Conservation (phyloP, 495 filamentous ascomycete species). For the Xylaria acuta region DNA sequence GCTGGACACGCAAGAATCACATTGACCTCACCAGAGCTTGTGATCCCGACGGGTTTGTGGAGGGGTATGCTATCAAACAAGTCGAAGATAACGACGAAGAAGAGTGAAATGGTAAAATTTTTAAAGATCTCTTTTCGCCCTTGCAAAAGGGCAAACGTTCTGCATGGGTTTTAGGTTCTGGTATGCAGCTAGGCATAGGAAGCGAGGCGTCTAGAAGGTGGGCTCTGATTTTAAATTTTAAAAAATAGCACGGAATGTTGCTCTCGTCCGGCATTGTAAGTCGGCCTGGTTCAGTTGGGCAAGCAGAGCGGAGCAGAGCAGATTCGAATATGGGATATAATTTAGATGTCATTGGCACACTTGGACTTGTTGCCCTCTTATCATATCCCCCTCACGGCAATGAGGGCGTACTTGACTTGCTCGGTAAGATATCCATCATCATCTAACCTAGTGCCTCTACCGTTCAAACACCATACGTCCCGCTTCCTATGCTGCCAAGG, state of each 20-base stretch:
- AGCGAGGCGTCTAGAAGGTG: constrained; percentile 17
- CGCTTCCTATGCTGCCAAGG: background rate
- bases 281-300: background rate
- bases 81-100: constrained; percentile 38
- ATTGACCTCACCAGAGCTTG: constrained; percentile 58
- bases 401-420: background rate
- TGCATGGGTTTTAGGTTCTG: background rate
- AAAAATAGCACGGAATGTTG: background rate
- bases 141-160: background rate
- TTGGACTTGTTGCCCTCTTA: background rate
- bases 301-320: background rate
- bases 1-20: constrained; percentile 57
- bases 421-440: background rate
- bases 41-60: constrained; percentile 63
- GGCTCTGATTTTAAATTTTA: background rate
- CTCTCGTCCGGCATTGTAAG: background rate
- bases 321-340: background rate
- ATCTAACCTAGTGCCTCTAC: background rate
- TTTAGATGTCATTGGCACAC: background rate
- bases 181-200: background rate
- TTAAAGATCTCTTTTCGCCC: background rate
- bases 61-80: constrained; percentile 51
- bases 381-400: background rate
- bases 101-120: constrained; percentile 17
- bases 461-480: background rate